Percentiles rank a stretch among this genome's conserved stretches.
These are phyloP conservation scores for Pyrenochaeta sp. DNA, from an alignment of 2,329 filamentous ascomycete species.

Conservation along the genomic window DNA sequence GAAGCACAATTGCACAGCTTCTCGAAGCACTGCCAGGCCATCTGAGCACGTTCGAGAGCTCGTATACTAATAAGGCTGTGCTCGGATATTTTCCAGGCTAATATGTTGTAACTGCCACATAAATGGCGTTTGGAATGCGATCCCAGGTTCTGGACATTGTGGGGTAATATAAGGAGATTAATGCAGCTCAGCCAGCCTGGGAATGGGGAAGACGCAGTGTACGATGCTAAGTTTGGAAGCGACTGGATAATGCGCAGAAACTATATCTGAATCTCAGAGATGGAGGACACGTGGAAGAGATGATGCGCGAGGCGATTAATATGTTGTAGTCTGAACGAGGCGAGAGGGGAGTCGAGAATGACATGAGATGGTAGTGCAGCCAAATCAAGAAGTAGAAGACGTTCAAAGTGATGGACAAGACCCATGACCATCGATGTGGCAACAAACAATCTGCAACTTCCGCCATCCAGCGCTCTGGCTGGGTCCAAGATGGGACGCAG, in stretches of 20 bases:
- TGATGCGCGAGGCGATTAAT: not conserved
- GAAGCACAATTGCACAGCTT: too few relatives aligned
- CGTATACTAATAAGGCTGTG: constrained; percentile 1
- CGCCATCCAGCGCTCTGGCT: not conserved
- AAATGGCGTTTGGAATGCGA: constrained; percentile 9
- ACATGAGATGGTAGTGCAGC: too few relatives aligned
- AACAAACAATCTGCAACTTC: not conserved
- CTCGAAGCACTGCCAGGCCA: not conserved
- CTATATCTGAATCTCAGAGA: not conserved
- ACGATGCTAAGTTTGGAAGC: constrained; percentile 25
- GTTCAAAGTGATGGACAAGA: not conserved
- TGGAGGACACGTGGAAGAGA: not conserved
- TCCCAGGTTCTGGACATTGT: constrained; percentile 8
- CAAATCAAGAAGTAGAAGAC: not conserved
- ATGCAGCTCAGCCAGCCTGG: constrained; percentile 7
- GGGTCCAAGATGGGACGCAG: not conserved
- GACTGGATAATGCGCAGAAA: not conserved
- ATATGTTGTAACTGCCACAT: constrained; percentile 2
- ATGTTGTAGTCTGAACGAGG: not conserved
- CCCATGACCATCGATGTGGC: not conserved
- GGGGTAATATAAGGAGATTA: constrained; percentile 16
- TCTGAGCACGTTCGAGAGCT: not conserved
- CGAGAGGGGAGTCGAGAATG: not conserved
- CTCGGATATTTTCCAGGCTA: constrained; percentile 5
- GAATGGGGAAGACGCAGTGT: constrained; percentile 9